Evolutionary conservation across 108 stramenopile species (phyloP).

Genomic region (Pinguiococcus pyrenoidosus): DNA sequence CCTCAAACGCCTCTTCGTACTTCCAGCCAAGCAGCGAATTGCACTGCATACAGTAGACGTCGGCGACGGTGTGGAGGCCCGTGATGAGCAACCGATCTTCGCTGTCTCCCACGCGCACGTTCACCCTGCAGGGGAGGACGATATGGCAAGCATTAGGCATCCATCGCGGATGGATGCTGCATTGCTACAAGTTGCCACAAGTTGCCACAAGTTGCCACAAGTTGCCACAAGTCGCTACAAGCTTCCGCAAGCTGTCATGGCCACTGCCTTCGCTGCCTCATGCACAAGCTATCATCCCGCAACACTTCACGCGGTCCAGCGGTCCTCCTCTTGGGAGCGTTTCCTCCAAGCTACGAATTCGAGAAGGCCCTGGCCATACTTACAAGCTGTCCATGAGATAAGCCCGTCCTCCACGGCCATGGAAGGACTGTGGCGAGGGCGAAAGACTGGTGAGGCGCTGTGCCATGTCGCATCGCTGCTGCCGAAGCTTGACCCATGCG

Average conservation of each 20-base stretch:
- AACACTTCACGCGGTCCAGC: no score
- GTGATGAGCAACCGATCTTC: constrained; percentile 75
- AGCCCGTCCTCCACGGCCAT: constrained; percentile 54
- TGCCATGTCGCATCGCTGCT: not conserved
- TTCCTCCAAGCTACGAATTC: no score
- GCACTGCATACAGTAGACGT: constrained; percentile 81
- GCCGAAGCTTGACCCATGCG: not conserved
- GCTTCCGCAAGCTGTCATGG: no score
- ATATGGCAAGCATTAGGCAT: not conserved
- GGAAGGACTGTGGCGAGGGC: constrained; percentile 49
- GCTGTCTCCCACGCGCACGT: constrained; percentile 52
- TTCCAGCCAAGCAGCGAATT: constrained; percentile 78
- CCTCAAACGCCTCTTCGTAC: constrained; percentile 68
- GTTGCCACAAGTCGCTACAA: no score
- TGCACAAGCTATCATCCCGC: no score
- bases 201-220: no score
- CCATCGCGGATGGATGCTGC: no score
- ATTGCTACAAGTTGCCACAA: no score
- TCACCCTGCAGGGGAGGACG: constrained; percentile 40
- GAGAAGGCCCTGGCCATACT: no score
- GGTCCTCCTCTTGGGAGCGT: no score
- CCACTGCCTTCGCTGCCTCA: no score
- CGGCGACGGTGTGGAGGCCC: constrained; percentile 75
- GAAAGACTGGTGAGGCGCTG: not conserved
- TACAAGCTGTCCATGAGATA: not conserved